These are phyloP conservation scores for Pelargonium nanum DNA, from an alignment of 345 rosid species.

Conservation along the genomic window DNA sequence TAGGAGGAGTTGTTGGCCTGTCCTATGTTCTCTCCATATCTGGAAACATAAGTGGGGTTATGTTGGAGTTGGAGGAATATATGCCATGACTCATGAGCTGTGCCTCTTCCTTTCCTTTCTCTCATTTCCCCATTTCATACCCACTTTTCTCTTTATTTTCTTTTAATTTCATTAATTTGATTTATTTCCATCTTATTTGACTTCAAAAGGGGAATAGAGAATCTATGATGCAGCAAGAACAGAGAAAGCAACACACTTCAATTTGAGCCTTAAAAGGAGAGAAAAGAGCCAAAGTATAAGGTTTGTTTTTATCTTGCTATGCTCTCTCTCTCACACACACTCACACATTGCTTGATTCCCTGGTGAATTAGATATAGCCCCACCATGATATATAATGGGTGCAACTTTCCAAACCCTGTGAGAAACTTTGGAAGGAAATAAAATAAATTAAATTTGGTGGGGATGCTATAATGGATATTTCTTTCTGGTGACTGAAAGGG, in stretches of 20 bases:
- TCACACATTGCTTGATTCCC: constrained; percentile 28
- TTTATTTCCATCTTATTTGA: constrained; percentile 12
- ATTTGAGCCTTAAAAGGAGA: constrained; percentile 13
- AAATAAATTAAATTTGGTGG: constrained; percentile 10
- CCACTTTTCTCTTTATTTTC: constrained; percentile 6
- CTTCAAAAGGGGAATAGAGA: constrained; percentile 17
- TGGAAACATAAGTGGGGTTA: constrained; percentile 15
- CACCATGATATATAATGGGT: constrained; percentile 44
- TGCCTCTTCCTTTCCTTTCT: constrained; percentile 30
- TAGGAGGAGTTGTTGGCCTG: constrained; percentile 12
- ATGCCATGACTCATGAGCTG: constrained; percentile 10
- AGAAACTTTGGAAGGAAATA: constrained; percentile 16
- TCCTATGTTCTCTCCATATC: constrained; percentile 14
- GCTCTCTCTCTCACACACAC: background rate
- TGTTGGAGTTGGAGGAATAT: constrained; percentile 15
- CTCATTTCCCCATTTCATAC: constrained; percentile 17
- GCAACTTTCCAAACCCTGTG: constrained; percentile 30
- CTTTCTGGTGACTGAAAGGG: constrained; percentile 25
- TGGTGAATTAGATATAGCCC: constrained; percentile 36
- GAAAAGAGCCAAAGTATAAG: constrained; percentile 14
- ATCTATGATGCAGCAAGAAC: constrained; percentile 16
- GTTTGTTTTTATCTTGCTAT: constrained; percentile 11
- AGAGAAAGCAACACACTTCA: constrained; percentile 12
- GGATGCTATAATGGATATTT: constrained; percentile 25
- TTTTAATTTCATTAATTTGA: background rate